Evolutionary conservation across 306 rosid genomes (phyloP).

Genomic region (Pachyrhizus erosus): DNA sequence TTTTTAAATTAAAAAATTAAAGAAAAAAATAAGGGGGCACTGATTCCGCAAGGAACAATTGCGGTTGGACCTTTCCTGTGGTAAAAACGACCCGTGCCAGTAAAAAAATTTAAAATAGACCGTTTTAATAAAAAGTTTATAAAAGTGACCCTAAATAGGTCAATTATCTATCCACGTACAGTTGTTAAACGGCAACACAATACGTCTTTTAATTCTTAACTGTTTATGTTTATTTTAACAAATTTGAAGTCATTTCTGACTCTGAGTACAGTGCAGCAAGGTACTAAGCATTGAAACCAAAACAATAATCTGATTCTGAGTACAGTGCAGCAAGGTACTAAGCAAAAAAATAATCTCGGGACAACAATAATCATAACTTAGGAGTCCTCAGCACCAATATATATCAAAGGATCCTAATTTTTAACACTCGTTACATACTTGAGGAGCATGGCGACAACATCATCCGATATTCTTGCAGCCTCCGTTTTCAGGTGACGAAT

Average conservation of each 20-base stretch:
- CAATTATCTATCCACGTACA: too few relatives aligned
- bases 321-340: slow-evolving; percentile 38
- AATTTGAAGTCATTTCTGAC: slow-evolving; percentile 37
- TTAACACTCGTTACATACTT: slow-evolving; percentile 79
- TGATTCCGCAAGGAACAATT: too few relatives aligned
- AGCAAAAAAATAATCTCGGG: slow-evolving; percentile 38
- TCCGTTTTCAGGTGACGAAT: slow-evolving; percentile 68
- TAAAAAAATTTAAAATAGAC: too few relatives aligned
- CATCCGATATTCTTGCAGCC: slow-evolving; percentile 70
- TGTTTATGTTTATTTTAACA: slow-evolving; percentile 35
- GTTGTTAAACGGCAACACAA: slow-evolving; percentile 23
- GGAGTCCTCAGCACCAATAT: slow-evolving; percentile 36
- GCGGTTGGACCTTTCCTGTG: too few relatives aligned
- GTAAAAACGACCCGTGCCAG: too few relatives aligned
- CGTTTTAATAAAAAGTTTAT: too few relatives aligned
- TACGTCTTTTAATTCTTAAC: slow-evolving; percentile 20
- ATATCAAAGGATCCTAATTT: slow-evolving; percentile 52
- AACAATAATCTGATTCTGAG: slow-evolving; percentile 39
- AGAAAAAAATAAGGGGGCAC: too few relatives aligned
- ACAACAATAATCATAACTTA: slow-evolving; percentile 41
- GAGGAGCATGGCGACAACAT: slow-evolving; percentile 82
- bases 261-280: slow-evolving; percentile 39
- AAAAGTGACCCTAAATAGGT: too few relatives aligned
- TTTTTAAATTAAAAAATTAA: too few relatives aligned
- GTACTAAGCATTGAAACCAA: slow-evolving; percentile 31